These are phyloP conservation scores for Catunica adiposa DNA, from an alignment of 2,329 filamentous ascomycete genomes.

Conservation along the genomic window DNA sequence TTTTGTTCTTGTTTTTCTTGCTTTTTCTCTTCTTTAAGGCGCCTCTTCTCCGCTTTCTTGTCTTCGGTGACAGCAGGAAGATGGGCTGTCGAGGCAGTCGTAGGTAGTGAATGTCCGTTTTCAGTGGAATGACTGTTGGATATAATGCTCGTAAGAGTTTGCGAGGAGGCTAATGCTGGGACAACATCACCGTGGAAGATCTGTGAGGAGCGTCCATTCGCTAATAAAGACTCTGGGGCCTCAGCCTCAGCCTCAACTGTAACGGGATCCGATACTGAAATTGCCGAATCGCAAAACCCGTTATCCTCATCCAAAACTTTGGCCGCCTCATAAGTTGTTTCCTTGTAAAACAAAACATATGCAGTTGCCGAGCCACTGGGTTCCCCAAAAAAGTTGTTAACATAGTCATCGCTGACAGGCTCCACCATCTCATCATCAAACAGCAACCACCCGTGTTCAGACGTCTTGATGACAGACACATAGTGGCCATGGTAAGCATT, in stretches of 20 bases:
- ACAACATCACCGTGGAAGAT: constrained; percentile 27
- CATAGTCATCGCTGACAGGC: constrained; percentile 90
- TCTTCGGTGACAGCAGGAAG: constrained; percentile 9
- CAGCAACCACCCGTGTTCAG: constrained; percentile 85
- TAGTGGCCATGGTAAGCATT: constrained; percentile 97
- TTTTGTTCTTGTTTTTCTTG: constrained; percentile 42
- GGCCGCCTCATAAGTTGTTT: constrained; percentile 52
- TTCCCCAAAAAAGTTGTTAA: constrained; percentile 93
- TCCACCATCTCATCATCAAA: constrained; percentile 99
- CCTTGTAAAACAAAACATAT: constrained; percentile 95
- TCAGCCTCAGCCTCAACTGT: not conserved
- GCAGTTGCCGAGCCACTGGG: constrained; percentile 81
- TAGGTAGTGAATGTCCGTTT: not conserved
- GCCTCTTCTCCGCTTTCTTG: constrained; percentile 30
- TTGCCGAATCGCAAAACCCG: not conserved
- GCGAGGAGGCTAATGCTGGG: constrained; percentile 46
- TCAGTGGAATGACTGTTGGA: not conserved
- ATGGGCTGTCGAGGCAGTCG: not conserved
- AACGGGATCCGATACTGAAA: not conserved
- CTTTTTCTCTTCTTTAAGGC: constrained; percentile 16
- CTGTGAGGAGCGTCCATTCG: constrained; percentile 7
- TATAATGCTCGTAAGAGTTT: constrained; percentile 37
- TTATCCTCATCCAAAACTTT: constrained; percentile 19
- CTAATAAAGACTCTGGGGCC: not conserved
- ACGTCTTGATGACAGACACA: constrained; percentile 92